Percentiles rank a stretch among this genome's conserved stretches.
phyloP scores from a whole-genome alignment of 2,329 filamentous ascomycete genomes.

The Cladorrhinum sp. region DNA sequence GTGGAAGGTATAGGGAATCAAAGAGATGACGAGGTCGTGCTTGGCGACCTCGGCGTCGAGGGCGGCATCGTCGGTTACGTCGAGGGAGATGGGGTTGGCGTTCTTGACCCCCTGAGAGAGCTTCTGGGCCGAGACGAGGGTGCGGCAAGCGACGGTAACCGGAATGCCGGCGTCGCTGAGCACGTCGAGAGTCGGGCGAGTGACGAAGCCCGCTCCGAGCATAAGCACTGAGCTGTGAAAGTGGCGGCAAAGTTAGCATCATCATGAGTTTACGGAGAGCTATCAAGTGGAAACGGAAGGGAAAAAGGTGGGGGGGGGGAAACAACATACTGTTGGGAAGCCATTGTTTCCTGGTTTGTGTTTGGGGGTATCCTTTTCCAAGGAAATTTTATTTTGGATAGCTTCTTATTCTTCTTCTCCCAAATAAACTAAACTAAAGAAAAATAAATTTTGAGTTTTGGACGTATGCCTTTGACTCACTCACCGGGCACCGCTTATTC shows the following conservation, averaged over 20 bases:
- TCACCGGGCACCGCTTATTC: background rate
- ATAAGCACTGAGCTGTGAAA: slow-evolving; percentile 38
- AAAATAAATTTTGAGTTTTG: background rate
- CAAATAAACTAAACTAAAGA: background rate
- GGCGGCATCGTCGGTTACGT: slow-evolving; percentile 72
- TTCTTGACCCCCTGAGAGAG: slow-evolving; percentile 70
- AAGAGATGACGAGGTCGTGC: slow-evolving; percentile 72
- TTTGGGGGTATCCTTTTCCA: background rate
- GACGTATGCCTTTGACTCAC: background rate
- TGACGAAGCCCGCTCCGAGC: slow-evolving; percentile 57
- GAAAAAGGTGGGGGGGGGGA: slow-evolving; percentile 4
- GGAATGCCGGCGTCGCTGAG: slow-evolving; percentile 57
- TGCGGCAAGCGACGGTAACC: slow-evolving; percentile 55
- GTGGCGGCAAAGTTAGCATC: slow-evolving; percentile 9
- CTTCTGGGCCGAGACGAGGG: slow-evolving; percentile 71
- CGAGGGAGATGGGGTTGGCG: slow-evolving; percentile 74
- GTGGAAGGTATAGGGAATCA: slow-evolving; percentile 93
- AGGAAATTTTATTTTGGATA: no score
- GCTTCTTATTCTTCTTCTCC: no score
- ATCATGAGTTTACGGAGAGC: background rate
- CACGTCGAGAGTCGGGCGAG: slow-evolving; percentile 62
- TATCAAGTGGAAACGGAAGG: slow-evolving; percentile 9
- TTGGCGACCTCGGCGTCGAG: slow-evolving; percentile 79
- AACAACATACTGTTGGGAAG: slow-evolving; percentile 28
- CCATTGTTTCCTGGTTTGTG: slow-evolving; percentile 22